Evolutionary conservation across 257 asterid species (phyloP).

Genomic region (Anisodus tanguticus): DNA sequence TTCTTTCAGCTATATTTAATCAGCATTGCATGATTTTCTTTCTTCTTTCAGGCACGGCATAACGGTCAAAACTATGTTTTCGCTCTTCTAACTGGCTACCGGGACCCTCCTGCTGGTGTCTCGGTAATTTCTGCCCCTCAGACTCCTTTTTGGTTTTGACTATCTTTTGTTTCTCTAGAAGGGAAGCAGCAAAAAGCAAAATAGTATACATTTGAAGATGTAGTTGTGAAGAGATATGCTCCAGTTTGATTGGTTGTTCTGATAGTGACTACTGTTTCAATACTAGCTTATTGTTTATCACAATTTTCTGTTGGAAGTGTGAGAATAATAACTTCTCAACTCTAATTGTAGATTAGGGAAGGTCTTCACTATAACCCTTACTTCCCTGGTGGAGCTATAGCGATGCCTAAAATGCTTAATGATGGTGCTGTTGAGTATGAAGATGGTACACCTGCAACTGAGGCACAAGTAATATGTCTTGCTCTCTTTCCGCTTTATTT

Average conservation of each 20-base stretch:
- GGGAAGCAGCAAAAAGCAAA: conserved; percentile 17
- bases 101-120: conserved; percentile 84
- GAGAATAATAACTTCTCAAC: not conserved
- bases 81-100: conserved; percentile 76
- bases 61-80: conserved; percentile 73
- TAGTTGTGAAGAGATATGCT: not conserved
- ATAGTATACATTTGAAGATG: not conserved
- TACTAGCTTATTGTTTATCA: not conserved
- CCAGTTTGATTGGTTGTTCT: not conserved
- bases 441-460: conserved; percentile 81
- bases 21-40: conserved; percentile 30
- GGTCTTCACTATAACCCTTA: conserved; percentile 76
- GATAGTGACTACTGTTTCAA: not conserved
- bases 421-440: conserved; percentile 81
- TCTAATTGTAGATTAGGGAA: conserved; percentile 56
- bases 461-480: conserved; percentile 61
- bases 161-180: not conserved
- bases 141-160: not conserved
- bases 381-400: conserved; percentile 85
- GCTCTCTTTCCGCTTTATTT: not conserved
- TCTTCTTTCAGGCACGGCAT: conserved; percentile 63
- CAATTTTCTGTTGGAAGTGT: not conserved
- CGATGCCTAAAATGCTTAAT: conserved; percentile 81
- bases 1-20: not conserved
- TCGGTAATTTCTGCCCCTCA: conserved; percentile 41